Evolutionary conservation across 371 early-diverging fungal species (phyloP), one percentile per base, ranked within the genome.

Genomic region (Apophysomyces trapeziformis): DNA sequence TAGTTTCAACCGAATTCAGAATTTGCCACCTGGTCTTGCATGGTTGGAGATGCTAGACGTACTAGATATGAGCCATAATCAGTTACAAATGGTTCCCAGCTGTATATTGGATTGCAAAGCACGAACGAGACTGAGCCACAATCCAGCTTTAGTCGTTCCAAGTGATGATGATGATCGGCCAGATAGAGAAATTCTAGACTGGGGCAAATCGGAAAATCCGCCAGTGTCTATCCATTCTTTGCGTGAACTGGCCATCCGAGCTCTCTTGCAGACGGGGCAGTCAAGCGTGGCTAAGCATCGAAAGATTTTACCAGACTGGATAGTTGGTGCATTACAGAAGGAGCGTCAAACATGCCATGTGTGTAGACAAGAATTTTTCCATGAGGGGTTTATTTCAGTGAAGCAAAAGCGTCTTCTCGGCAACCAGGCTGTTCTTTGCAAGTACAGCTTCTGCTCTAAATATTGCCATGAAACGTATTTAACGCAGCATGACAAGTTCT

Each of bases 301-400:
- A 62, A 26, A 26, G 2, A 3, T 26, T 26, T 44, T 36, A 32
- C 47, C 62, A 13, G 36, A 45, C n/a, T 47, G 50, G 50, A 41
- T 45, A 47, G 43, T 45, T n/a, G n/a, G 8, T 36, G 21, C 32
- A 9, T 13, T 60, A 44, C 58, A 26, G 43, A 18, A 77, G 4
- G 82, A 77, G 2, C 58, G 60, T 8, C 58, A 82, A 7, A 67
- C 74, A 0, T 89, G 89, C 64, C 76, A 68, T 8, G 64, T 70
- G 41, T 89, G 89, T 45, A 76, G 77, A 7, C 61, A 69, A 5
- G 84, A 85, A 0, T 87, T 84, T 72, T 79, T 87, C 38, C 79
- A 85, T 32, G 89, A 89, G 65, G 86, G 87, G 87, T 74, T 87
- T 4, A 81, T 85, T 2, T 85, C 85, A 26, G 83, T 87, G 2